Evolutionary conservation across 768 basidiomycete genomes (phyloP), one percentile per base, ranked within the genome.

Genomic region (Hemileccinum impolitum): DNA sequence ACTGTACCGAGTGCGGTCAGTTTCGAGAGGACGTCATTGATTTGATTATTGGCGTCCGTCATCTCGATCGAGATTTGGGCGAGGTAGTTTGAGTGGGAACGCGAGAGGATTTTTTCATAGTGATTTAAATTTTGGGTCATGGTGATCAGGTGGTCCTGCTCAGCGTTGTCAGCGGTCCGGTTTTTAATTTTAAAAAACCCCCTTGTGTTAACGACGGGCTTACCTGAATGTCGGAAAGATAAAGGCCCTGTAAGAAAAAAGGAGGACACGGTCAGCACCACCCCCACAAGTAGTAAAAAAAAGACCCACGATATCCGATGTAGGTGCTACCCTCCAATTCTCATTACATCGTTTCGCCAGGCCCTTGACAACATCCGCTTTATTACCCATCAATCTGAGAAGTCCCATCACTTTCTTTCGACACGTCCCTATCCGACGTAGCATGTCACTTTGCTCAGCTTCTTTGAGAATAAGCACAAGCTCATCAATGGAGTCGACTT

Each of bases 51-150:
- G 36, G 96, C 96, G 61, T 97, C 94, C 31, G 93, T 95, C 95
- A 98, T 99, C 74, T 98, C 96, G 70, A 99, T 98, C 37, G 94
- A 96, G 59, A 99, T 99, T 63, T 98, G 96, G 1, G 96, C 96
- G 43, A 99, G 85, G 72, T 99, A 99, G 66, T 99, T 99, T 32
- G 94, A 97, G 70, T 99, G 96, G 35, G 95, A 97, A 35, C 96
- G 86, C 4, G 95, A 98, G 9, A 99, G 77, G 63, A 99, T 98
- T 76, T 98, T 99, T 67, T 99, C 96, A 75, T 98, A 99, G 70
- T 98, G 96, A 66, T 98, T 99, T 77, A 99, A 66, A 65, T 95
- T 98, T 71, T 99, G 96, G 3, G 96, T 99, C 94, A 98, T 98
- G 18, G 96, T 99, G 70, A 98, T 98, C 68, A 99, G 71, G 72